These are phyloP conservation scores for Paramecium biaurelia DNA, from an alignment of 73 alveolate species.

Conservation along the genomic window DNA sequence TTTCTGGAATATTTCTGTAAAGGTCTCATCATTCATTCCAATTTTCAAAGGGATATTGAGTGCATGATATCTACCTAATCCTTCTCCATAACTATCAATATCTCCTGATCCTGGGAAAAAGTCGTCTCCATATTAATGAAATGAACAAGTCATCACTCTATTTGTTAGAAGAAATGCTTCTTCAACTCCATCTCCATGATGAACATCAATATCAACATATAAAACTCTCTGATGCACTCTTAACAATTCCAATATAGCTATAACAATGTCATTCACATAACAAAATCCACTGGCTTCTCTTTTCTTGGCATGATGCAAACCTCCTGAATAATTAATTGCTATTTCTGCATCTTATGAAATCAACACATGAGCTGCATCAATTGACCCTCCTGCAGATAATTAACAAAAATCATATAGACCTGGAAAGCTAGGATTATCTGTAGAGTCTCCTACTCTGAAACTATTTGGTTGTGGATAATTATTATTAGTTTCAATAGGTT, in stretches of 20 bases:
- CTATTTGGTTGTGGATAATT: conserved; percentile 4
- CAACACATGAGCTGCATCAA: conserved; percentile 86
- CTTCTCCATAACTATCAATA: conserved; percentile 89
- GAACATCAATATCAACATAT: conserved; percentile 97
- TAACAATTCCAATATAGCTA: conserved; percentile 91
- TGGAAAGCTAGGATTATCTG: conserved; percentile 79
- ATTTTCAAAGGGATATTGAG: conserved; percentile 93
- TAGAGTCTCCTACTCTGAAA: conserved; percentile 78
- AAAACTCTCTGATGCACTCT: conserved; percentile 93
- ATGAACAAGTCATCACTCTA: conserved; percentile 96
- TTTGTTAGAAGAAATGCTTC: conserved; percentile 96
- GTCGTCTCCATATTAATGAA: conserved; percentile 97
- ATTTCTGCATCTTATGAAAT: conserved; percentile 80
- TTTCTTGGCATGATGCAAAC: conserved; percentile 98
- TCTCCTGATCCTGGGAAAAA: conserved; percentile 99
- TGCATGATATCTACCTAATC: conserved; percentile 91
- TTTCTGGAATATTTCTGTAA: conserved; percentile 75
- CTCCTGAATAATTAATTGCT: conserved; percentile 98
- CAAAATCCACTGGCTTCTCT: conserved; percentile 97
- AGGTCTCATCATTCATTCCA: conserved; percentile 95
- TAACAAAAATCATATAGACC: conserved; percentile 80
- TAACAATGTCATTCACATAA: conserved; percentile 96
- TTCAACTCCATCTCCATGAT: conserved; percentile 99
- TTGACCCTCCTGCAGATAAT: conserved; percentile 86
- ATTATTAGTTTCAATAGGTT: conserved; percentile 12